Conservation (phyloP, 805 yeast species). For the Hermanozyma aechmeae region DNA sequence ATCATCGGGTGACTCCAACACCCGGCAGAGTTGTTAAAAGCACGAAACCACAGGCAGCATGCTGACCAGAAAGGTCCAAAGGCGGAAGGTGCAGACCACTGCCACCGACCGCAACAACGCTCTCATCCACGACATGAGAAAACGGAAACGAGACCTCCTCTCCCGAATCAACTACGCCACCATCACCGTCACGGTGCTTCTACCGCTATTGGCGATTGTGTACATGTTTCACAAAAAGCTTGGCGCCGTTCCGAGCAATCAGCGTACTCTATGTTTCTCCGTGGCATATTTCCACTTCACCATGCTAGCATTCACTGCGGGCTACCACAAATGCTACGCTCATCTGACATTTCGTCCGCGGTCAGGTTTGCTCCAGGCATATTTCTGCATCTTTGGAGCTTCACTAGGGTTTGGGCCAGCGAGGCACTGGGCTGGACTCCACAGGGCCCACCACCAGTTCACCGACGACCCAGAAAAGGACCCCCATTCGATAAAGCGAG, state of each 20-base stretch:
- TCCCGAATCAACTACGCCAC: conserved; percentile 27
- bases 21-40: no score
- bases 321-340: conserved; percentile 34
- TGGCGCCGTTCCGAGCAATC: conserved; percentile 18
- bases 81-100: conserved; percentile 12
- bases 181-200: conserved; percentile 21
- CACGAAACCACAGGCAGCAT: no score
- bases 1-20: no score
- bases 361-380: conserved; percentile 28
- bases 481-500: conserved; percentile 78
- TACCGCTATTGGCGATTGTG: conserved; percentile 21
- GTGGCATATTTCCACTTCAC: conserved; percentile 26
- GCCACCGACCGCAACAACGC: conserved; percentile 11
- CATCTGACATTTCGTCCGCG: conserved; percentile 27
- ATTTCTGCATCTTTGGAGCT: conserved; percentile 53
- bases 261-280: conserved; percentile 22
- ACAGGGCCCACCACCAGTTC: conserved; percentile 83
- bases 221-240: conserved; percentile 14
- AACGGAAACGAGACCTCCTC: conserved; percentile 25
- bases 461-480: conserved; percentile 79
- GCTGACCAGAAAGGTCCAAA: conserved; percentile 19
- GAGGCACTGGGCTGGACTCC: conserved; percentile 74
- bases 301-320: conserved; percentile 30
- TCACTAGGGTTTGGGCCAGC: conserved; percentile 72
- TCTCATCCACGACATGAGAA: conserved; percentile 24